A percentile compares a stretch with the other conserved stretches of the same genome.
These are phyloP conservation scores for Andrographis paniculata DNA, from an alignment of 305 asterid species.

Conservation along the genomic window DNA sequence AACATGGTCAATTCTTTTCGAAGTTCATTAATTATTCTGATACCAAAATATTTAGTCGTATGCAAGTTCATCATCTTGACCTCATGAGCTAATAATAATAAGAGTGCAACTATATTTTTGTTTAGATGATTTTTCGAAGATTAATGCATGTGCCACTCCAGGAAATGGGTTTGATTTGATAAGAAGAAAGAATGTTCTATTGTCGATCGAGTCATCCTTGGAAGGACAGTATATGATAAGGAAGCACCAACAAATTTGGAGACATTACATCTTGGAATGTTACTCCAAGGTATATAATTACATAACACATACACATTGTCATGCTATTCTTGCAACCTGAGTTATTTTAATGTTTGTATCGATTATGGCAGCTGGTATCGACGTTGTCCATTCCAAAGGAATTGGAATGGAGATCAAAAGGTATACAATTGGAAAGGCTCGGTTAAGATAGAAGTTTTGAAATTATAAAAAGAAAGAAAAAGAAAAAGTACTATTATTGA, in stretches of 20 bases:
- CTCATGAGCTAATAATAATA: neutral
- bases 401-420: too few relatives aligned
- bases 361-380: slow-evolving; percentile 52
- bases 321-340: neutral
- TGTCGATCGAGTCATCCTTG: slow-evolving; percentile 93
- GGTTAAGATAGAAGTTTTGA: too few relatives aligned
- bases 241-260: slow-evolving; percentile 95
- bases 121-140: slow-evolving; percentile 10
- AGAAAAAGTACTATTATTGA: too few relatives aligned
- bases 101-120: neutral
- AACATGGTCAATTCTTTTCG: too few relatives aligned
- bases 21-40: too few relatives aligned
- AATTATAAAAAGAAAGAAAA: too few relatives aligned
- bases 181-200: slow-evolving; percentile 68
- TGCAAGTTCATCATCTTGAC: neutral
- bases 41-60: too few relatives aligned
- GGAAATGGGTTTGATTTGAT: slow-evolving; percentile 94
- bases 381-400: slow-evolving; percentile 91
- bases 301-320: too few relatives aligned
- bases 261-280: slow-evolving; percentile 82
- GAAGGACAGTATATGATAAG: slow-evolving; percentile 91
- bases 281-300: slow-evolving; percentile 65
- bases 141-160: slow-evolving; percentile 28
- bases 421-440: too few relatives aligned
- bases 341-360: neutral